Evolutionary conservation across 2,329 filamentous ascomycete species (phyloP), one percentile per base, ranked within the genome.

Genomic region (Plectosphaerella sp.): DNA sequence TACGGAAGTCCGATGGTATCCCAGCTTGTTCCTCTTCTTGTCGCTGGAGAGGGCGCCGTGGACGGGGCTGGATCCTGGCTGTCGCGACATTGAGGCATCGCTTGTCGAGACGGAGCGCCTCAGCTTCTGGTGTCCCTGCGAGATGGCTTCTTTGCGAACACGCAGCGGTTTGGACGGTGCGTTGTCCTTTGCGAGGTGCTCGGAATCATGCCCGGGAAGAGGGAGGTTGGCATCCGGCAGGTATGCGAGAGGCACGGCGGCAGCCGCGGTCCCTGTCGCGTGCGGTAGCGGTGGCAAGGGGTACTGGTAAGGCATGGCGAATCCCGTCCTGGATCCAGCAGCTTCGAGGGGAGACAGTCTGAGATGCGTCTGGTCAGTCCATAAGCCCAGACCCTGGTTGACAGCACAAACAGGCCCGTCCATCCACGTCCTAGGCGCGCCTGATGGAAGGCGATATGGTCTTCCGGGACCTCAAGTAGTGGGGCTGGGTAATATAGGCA

Each of bases 1-100:
- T 61, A 97, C 90, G 45, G 92, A 95, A 36, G 91, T 96, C 64
- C 93, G 84, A 73, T 97, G 93, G 67, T 97, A 97, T 39, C 93
- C 93, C 55, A 97, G 79, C 72, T 96, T 97, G 70, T 96, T 97
- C 65, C 92, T 84, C 55, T 74, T 78, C 68, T 79, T 83, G 54
- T 83, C 79, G 36, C 67, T 71, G n/a, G 71, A 59, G 28, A 69
- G 61, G 22, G 65, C 66, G 50, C 70, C 59, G 41, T 65, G 54
- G 18, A 64, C 62, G 50, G 67, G 63, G 39, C 72, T 70, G 47
- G 65, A 49, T 37, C 66, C 64, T 50, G 64, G 62, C 55, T 62
- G 68, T 62, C 70, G 70, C 58, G 73, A 68, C 48, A 69, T 70
- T 56, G 70, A 71, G 54, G 75, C 69, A 63, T 73, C 74, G 59